Percentiles rank a stretch among this genome's conserved stretches.
These are phyloP conservation scores for Lenzites betulinus DNA, from an alignment of 768 basidiomycete species.

Conservation along the genomic window DNA sequence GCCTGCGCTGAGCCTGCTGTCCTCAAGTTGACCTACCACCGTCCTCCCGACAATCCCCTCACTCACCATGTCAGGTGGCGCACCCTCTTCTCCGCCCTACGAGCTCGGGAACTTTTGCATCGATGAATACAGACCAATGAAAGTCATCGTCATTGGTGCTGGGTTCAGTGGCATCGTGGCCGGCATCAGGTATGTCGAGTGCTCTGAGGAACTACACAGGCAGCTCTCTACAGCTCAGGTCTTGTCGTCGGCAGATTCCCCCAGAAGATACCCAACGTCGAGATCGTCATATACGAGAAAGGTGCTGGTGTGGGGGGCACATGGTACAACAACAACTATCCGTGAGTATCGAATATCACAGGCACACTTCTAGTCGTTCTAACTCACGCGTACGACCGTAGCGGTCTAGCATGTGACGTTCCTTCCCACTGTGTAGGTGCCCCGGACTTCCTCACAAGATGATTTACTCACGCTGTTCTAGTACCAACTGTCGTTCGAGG, in stretches of 20 bases:
- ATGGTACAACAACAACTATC: slow-evolving; percentile 58
- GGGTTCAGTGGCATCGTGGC: slow-evolving; percentile 63
- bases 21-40: too few species aligned
- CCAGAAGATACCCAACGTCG: slow-evolving; percentile 44
- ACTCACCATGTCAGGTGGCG: too few species aligned
- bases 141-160: slow-evolving; percentile 57
- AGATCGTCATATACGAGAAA: slow-evolving; percentile 49
- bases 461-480: slow-evolving; percentile 23
- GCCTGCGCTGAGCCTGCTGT: too few species aligned
- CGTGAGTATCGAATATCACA: slow-evolving; percentile 19
- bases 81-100: too few species aligned
- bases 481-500: slow-evolving; percentile 62
- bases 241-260: neutral
- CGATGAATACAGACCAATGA: slow-evolving; percentile 55
- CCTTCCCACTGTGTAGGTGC: slow-evolving; percentile 53
- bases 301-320: slow-evolving; percentile 49
- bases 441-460: neutral
- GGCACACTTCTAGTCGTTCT: too few species aligned
- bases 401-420: slow-evolving; percentile 64
- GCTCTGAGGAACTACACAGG: too few species aligned
- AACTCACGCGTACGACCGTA: neutral
- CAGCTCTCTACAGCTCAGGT: too few species aligned
- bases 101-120: slow-evolving; percentile 48
- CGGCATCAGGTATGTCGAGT: slow-evolving; percentile 53
- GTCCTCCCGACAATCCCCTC: too few species aligned